Base-by-base conservation (phyloP, 2,329 filamentous ascomycete genomes). In the Aspergillus quadricinctus region DNA sequence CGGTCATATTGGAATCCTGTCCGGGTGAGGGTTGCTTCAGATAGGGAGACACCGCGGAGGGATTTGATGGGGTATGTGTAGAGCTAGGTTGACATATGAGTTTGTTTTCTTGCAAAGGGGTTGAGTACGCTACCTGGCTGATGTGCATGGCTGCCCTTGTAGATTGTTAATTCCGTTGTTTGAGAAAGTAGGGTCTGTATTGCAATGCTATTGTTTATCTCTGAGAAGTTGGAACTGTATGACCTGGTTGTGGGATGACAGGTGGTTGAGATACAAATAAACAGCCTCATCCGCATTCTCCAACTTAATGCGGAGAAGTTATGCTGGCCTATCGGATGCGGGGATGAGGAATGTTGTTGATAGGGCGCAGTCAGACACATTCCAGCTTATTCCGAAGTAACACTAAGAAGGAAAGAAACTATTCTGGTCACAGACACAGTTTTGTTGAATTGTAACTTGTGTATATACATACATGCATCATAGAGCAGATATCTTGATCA, bases 21-120 rank as follows among this genome's bases (percentile, higher is more conserved):
- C n/a, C 78, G 77, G 4, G 81, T 82, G 49, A 90, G 71, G n/a
- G 73, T 72, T 3, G 85, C 79, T 0, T 74, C 71, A 4, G 76
- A 57, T 31, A 90, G 74, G 19, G 78, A 71, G 53, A 87, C 81
- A 51, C 82, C 83, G 37, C 85, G 83, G n/a, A 90, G 80, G 7
- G 81, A 86, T 69, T 91, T 91, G 74, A 91, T 86, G 45, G 88
- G 88, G 69, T 91, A 90, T 49, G 88, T 79, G 71, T 86, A 89
- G 37, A 91, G 78, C 83, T 87, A 60, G 17, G 10, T 17, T 11
- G 21, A 50, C 14, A 54, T 29, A 19, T 10, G 19, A 28, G 41
- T 23, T 21, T 46, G 7, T 56, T 29, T 49, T 40, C 10, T 45
- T 11, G 4, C 35, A n/a, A n/a, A 48, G 19, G 17, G 2, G 27